These are phyloP conservation scores for Colletotrichum brevisporum DNA, from an alignment of 2,329 filamentous ascomycete species.

Conservation along the genomic window DNA sequence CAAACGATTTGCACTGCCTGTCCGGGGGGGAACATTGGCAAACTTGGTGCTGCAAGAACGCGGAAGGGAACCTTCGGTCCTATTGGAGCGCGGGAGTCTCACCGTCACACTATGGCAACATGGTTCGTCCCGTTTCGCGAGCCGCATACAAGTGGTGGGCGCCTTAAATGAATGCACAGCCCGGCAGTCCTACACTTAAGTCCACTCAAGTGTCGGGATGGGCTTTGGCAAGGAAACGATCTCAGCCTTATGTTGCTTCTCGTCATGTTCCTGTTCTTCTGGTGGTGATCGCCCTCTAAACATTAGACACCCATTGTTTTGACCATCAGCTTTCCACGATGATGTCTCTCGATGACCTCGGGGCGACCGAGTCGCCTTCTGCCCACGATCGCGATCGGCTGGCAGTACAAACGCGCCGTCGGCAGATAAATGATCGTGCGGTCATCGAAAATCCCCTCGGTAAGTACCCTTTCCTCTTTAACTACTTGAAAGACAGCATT, in stretches of 20 bases:
- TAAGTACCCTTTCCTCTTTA: constrained; percentile 17
- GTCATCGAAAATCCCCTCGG: constrained; percentile 56
- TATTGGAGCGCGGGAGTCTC: not conserved
- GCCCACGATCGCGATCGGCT: constrained; percentile 42
- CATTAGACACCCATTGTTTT: not conserved
- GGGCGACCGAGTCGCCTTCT: constrained; percentile 37
- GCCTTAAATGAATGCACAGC: constrained; percentile 18
- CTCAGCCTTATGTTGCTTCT: constrained; percentile 14
- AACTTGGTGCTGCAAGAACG: not conserved
- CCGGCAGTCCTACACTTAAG: not conserved
- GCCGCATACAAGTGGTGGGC: not conserved
- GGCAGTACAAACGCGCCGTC: constrained; percentile 44
- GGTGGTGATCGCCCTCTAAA: not conserved
- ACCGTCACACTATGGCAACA: not conserved
- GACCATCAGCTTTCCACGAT: not conserved
- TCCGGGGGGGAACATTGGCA: not conserved
- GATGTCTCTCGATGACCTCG: constrained; percentile 22
- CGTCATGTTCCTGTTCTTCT: not conserved
- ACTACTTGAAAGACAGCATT: not conserved
- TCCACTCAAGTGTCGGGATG: not conserved
- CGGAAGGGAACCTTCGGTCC: not conserved
- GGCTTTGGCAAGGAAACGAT: constrained; percentile 1
- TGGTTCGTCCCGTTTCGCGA: constrained; percentile 6
- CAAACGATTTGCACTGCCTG: constrained; percentile 4
- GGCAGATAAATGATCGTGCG: constrained; percentile 50